These are phyloP conservation scores for Tylopilus sp. DNA, from an alignment of 1,284 basidiomycete species.

Conservation along the genomic window DNA sequence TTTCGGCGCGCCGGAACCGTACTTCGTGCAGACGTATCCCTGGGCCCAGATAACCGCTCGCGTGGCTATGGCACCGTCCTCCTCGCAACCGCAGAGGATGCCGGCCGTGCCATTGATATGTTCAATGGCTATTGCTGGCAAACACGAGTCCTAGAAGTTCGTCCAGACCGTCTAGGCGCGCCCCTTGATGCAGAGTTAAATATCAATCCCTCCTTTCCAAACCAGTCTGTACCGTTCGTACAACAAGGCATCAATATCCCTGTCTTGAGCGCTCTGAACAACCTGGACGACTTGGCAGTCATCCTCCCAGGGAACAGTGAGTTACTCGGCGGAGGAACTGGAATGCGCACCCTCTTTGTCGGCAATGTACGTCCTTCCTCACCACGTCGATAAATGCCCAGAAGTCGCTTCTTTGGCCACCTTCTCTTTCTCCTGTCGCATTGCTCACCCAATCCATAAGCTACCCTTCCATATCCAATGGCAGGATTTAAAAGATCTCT, in stretches of 20 bases:
- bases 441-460: conserved; percentile 43
- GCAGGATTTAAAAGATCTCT: conserved; percentile 98
- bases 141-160: conserved; percentile 83
- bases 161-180: conserved; percentile 68
- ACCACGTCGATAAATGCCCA: conserved; percentile 5
- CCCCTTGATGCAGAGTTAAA: conserved; percentile 25
- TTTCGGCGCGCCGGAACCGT: conserved; percentile 95
- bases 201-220: conserved; percentile 13
- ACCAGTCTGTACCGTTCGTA: conserved; percentile 14
- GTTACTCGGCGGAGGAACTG: conserved; percentile 30
- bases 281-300: conserved; percentile 21
- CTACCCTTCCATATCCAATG: conserved; percentile 96
- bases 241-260: conserved; percentile 21
- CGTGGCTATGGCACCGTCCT: conserved; percentile 93
- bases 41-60: conserved; percentile 89
- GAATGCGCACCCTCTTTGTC: conserved; percentile 65
- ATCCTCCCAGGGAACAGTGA: conserved; percentile 19
- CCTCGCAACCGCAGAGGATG: conserved; percentile 88
- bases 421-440: conserved; percentile 1
- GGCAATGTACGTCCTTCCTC: conserved; percentile 50
- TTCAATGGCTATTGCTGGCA: conserved; percentile 94
- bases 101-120: conserved; percentile 83
- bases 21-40: conserved; percentile 88
- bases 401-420: not conserved
- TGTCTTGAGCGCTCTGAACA: conserved; percentile 11